Percentiles rank a stretch among this genome's conserved stretches.
Conservation (phyloP, 768 basidiomycete genomes). For the Tephrocybe rancida region DNA sequence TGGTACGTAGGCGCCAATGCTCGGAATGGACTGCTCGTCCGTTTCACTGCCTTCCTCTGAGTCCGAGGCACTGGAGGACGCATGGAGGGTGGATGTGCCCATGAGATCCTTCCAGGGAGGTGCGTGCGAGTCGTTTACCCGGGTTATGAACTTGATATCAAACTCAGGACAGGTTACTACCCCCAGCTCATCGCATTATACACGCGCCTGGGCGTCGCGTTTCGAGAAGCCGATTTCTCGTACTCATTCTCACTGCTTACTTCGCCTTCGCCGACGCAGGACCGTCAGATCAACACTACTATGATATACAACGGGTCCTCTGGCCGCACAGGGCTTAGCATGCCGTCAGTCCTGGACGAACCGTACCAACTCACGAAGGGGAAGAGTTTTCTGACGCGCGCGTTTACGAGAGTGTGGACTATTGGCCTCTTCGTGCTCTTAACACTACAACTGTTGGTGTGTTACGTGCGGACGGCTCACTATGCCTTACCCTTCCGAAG, state of each 20-base stretch:
- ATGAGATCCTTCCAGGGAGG: conserved; percentile 86
- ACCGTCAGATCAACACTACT: conserved; percentile 42
- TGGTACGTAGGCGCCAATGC: conserved; percentile 41
- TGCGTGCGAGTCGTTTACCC: conserved; percentile 26
- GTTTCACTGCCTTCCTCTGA: conserved; percentile 42
- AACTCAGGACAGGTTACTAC: conserved; percentile 61
- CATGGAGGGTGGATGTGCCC: conserved; percentile 72
- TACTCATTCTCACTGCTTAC: conserved; percentile 69
- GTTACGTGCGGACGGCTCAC: conserved; percentile 46
- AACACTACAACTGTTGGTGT: conserved; percentile 43
- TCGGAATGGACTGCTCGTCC: conserved; percentile 75
- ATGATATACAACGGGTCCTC: conserved; percentile 71
- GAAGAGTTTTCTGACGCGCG: conserved; percentile 14
- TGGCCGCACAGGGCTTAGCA: conserved; percentile 52
- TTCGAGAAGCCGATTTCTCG: conserved; percentile 60
- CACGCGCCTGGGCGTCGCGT: conserved; percentile 56
- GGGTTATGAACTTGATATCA: background rate
- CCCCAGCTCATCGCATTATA: conserved; percentile 70
- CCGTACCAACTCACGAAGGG: conserved; percentile 22
- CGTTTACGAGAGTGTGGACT: conserved; percentile 26
- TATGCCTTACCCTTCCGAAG: conserved; percentile 47
- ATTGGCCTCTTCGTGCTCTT: conserved; percentile 42
- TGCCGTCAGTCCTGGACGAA: conserved; percentile 42
- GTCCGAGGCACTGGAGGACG: conserved; percentile 30
- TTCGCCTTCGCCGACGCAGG: conserved; percentile 21